Percentiles rank a stretch among this genome's conserved stretches.
These are phyloP conservation scores for Hemileccinum impolitum DNA, from an alignment of 768 basidiomycete species.

Conservation along the genomic window DNA sequence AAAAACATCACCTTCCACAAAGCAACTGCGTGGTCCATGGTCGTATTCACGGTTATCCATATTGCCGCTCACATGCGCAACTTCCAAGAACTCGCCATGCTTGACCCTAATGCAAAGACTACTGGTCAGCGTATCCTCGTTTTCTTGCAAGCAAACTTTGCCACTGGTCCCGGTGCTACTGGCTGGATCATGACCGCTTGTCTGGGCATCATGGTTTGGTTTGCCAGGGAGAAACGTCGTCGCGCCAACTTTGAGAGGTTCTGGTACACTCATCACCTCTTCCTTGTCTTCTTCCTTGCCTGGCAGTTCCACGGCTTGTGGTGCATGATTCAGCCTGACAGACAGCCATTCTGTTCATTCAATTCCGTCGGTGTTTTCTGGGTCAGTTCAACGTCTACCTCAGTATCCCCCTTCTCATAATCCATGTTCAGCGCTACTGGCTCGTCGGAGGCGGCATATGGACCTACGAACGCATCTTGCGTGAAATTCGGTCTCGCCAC, in stretches of 20 bases:
- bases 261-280: constrained; percentile 88
- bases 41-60: constrained; percentile 72
- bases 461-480: constrained; percentile 84
- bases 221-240: constrained; percentile 76
- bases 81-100: constrained; percentile 63
- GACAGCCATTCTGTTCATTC: constrained; percentile 82
- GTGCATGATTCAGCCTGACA: constrained; percentile 93
- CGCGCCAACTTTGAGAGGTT: constrained; percentile 82
- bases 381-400: constrained; percentile 46
- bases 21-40: constrained; percentile 88
- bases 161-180: constrained; percentile 76
- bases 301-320: constrained; percentile 98
- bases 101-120: constrained; percentile 50
- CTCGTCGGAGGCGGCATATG: constrained; percentile 82
- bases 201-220: constrained; percentile 80
- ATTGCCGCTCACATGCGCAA: constrained; percentile 85
- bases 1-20: constrained; percentile 91
- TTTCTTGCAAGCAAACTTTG: constrained; percentile 79
- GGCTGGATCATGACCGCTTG: constrained; percentile 85
- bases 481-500: constrained; percentile 89
- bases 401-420: constrained; percentile 4
- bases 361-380: constrained; percentile 92
- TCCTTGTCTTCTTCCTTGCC: constrained; percentile 86
- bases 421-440: constrained; percentile 71
- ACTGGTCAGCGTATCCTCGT: constrained; percentile 54